Conservation (phyloP, 2,329 filamentous ascomycete genomes). For the Elsinoe arachidis region DNA sequence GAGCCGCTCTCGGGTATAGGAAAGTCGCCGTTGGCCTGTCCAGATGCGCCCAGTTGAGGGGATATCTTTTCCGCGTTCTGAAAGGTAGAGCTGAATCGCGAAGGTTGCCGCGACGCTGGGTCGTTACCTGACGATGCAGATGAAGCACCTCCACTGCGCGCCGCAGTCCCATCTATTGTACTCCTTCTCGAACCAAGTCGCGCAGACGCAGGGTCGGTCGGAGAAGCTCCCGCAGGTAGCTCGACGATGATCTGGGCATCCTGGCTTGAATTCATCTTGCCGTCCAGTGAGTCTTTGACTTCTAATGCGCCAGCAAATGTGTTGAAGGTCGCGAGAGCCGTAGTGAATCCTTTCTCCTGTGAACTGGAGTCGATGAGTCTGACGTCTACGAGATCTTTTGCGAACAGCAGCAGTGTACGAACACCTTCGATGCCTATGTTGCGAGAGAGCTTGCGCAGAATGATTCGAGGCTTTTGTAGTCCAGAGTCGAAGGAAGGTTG, state of each 20-base stretch:
- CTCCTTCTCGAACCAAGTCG: slow-evolving; percentile 37
- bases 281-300: slow-evolving; percentile 50
- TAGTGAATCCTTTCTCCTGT: slow-evolving; percentile 49
- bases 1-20: slow-evolving; percentile 47
- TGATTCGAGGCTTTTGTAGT: slow-evolving; percentile 30
- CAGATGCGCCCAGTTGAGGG: slow-evolving; percentile 41
- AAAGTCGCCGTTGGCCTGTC: slow-evolving; percentile 49
- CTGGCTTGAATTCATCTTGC: slow-evolving; percentile 53
- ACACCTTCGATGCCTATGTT: slow-evolving; percentile 51
- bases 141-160: slow-evolving; percentile 34
- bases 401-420: slow-evolving; percentile 56
- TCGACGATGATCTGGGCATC: slow-evolving; percentile 53
- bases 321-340: slow-evolving; percentile 51
- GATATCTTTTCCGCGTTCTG: slow-evolving; percentile 54
- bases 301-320: slow-evolving; percentile 50
- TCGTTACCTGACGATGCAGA: slow-evolving; percentile 39
- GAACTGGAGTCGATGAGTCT: slow-evolving; percentile 48
- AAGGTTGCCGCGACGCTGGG: slow-evolving; percentile 41
- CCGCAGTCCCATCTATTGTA: slow-evolving; percentile 42
- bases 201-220: slow-evolving; percentile 19
- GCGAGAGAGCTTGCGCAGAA: slow-evolving; percentile 52
- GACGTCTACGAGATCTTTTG: slow-evolving; percentile 54
- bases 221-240: slow-evolving; percentile 34
- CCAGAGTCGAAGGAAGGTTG: background rate
- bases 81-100: slow-evolving; percentile 55